phyloP scores from a whole-genome alignment of 305 asterid genomes.

The Solanum hybrid region DNA sequence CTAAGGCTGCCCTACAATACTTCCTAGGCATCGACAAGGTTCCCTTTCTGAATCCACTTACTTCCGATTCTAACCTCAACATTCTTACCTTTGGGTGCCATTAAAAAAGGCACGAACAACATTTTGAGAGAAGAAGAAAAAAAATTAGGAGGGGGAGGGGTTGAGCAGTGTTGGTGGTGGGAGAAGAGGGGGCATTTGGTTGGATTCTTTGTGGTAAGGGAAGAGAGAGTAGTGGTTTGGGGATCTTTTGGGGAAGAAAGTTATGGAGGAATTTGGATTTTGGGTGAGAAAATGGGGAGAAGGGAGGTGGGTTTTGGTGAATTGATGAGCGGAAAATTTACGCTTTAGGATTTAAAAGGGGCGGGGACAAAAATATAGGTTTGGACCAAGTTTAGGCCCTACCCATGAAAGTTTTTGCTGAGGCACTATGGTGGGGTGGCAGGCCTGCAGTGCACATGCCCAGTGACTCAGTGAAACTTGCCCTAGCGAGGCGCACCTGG shows the following conservation, averaged over 20 bases:
- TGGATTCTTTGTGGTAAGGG: not conserved
- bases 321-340: not conserved
- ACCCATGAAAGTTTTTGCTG: not conserved
- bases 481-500: not conserved
- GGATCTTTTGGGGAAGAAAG: not conserved
- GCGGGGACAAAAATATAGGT: not conserved
- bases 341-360: not conserved
- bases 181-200: not conserved
- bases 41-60: not conserved
- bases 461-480: not conserved
- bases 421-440: not conserved
- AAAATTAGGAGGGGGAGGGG: not conserved
- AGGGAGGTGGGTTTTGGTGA: not conserved
- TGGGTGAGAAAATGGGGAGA: not conserved
- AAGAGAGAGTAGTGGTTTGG: not conserved
- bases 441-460: not conserved
- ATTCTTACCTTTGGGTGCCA: not conserved
- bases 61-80: not conserved
- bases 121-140: not conserved
- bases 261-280: not conserved
- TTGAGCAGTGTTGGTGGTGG: not conserved
- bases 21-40: not conserved
- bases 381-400: not conserved
- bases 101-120: not conserved
- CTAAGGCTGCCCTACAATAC: not conserved